Evolutionary conservation across 2,329 filamentous ascomycete species (phyloP), one percentile per base, ranked within the genome.

Genomic region (Monilinia polystroma): DNA sequence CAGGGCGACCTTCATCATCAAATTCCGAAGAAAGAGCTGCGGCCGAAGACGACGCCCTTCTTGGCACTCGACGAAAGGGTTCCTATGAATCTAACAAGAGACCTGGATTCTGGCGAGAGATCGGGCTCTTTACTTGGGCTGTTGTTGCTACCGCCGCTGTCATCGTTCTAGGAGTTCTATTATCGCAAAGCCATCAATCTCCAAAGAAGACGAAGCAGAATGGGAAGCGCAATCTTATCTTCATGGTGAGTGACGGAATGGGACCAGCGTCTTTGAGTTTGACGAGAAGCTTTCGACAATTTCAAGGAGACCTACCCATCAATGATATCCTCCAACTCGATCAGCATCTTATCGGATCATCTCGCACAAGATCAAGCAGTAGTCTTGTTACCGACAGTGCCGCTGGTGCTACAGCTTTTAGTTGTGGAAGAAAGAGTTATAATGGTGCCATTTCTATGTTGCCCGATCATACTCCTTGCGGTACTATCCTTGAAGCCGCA

Each of bases 221-320:
- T 38, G 86, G 87, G 63, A 99, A 98, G 83, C 86, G 92, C 65
- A 99, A 98, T 79, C 83, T 99, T 64, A 90, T 99, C 73, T 98
- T 99, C 82, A 99, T 99, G 95, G 94, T 99, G 49, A 97, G 92
- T 0, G 95, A 99, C 78, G 95, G 95, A 75, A 99, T 99, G 95
- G 95, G 95, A 0, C 95, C 95, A 10, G 92, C 95, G 11, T 94
- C 92, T 73, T 83, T 99, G 64, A 90, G 90, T 35, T 79, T 99
- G 76, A 97, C 95, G 8, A 85, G 95, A 66, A 91, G 88, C 76
- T 99, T 90, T 80, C 87, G 91, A 72, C 95, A 99, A 78, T 85
- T 89, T 72, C 83, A 88, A 65, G 84, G 85, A 12, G 86, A 84
- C 6, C 82, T 96, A n/a, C 88, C 91, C 0, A 85, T 85, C 71